Conservation (phyloP, 768 basidiomycete species). For the Tricholoma hemisulphureum region DNA sequence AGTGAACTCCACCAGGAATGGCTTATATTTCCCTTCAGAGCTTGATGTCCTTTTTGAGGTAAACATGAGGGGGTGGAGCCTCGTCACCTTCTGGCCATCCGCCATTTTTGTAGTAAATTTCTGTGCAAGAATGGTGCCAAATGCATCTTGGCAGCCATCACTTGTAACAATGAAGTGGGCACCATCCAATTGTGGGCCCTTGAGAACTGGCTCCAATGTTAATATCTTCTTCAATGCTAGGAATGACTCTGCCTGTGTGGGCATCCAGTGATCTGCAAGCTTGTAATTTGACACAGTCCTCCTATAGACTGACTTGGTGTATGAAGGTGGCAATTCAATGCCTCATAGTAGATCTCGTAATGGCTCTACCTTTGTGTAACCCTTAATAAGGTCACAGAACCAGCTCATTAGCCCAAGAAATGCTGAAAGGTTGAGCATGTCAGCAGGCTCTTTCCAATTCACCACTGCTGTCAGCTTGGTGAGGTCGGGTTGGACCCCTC, state of each 20-base stretch:
- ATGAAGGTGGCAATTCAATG: conserved; percentile 17
- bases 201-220: conserved; percentile 31
- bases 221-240: conserved; percentile 30
- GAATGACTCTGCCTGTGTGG: conserved; percentile 21
- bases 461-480: too few species aligned
- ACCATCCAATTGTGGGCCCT: conserved; percentile 30
- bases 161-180: conserved; percentile 33
- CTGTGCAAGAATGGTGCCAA: conserved; percentile 32
- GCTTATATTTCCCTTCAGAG: conserved; percentile 27
- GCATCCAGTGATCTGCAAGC: conserved; percentile 10
- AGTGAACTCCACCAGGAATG: conserved; percentile 33
- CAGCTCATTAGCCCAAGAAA: conserved; percentile 37
- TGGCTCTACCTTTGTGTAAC: conserved; percentile 34
- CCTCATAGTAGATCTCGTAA: conserved; percentile 27
- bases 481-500: too few species aligned
- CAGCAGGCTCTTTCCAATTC: too few species aligned
- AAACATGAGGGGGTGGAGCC: conserved; percentile 27
- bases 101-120: conserved; percentile 11
- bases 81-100: conserved; percentile 14
- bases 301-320: conserved; percentile 24
- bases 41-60: conserved; percentile 30
- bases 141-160: conserved; percentile 32
- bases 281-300: conserved; percentile 19
- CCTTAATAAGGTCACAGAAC: conserved; percentile 33
- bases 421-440: conserved; percentile 20